phyloP scores from a whole-genome alignment of 108 stramenopile species.

The Cyclotella sp. region DNA sequence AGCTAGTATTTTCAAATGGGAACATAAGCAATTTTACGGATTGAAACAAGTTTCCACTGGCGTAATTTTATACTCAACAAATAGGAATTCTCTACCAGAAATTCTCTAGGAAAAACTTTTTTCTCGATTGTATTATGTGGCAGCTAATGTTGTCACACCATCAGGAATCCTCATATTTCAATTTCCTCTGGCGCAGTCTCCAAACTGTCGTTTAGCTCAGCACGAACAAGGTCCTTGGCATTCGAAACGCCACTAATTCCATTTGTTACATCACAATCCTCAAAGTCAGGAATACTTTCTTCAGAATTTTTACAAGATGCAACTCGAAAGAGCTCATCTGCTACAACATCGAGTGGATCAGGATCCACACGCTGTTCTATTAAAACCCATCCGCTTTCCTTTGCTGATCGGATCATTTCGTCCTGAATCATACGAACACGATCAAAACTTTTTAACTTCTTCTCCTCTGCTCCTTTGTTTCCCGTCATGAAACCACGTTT shows the following conservation, averaged over 20 bases:
- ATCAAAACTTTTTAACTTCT: constrained; percentile 60
- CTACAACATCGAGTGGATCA: constrained; percentile 65
- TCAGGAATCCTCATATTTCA: constrained; percentile 11
- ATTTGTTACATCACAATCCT: constrained; percentile 18
- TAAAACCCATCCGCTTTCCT: constrained; percentile 60
- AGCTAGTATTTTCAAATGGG: no score
- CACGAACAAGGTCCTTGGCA: background rate
- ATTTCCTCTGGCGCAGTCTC: constrained; percentile 13
- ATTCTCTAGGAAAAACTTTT: no score
- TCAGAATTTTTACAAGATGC: constrained; percentile 5
- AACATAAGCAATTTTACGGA: no score
- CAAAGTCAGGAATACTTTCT: background rate
- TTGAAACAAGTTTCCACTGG: no score
- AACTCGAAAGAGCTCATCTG: constrained; percentile 23
- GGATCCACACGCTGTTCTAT: constrained; percentile 68
- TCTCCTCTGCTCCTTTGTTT: constrained; percentile 44
- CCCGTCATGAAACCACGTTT: constrained; percentile 61
- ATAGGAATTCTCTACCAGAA: no score
- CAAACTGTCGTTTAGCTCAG: constrained; percentile 10
- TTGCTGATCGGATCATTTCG: constrained; percentile 65
- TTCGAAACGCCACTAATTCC: background rate
- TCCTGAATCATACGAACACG: constrained; percentile 70
- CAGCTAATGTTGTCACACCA: no score
- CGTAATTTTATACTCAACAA: no score
- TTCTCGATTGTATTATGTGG: no score